These are phyloP conservation scores for Penicillium angulare DNA, from an alignment of 495 filamentous ascomycete genomes.

Conservation along the genomic window DNA sequence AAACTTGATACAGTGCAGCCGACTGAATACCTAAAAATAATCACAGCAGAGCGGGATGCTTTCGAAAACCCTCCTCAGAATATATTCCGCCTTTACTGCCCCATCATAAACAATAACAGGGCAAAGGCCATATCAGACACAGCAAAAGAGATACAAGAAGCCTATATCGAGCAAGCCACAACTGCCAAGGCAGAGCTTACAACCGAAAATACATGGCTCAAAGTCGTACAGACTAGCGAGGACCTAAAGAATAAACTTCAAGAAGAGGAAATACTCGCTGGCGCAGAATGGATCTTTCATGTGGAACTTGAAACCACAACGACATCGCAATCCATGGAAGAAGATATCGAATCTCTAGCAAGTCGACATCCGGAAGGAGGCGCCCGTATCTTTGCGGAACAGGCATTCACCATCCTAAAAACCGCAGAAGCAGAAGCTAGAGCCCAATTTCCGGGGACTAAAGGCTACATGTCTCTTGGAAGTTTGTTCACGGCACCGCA, in stretches of 20 bases:
- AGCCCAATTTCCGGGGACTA: background rate
- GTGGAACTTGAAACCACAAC: background rate
- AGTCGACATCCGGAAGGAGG: conserved; percentile 7
- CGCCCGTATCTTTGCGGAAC: conserved; percentile 2
- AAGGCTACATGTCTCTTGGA: conserved; percentile 2
- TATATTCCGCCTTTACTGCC: conserved; percentile 8
- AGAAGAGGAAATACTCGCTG: conserved; percentile 1
- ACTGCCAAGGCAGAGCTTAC: background rate
- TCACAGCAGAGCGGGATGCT: conserved; percentile 4
- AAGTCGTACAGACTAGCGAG: too few species aligned
- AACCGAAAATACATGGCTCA: conserved; percentile 4
- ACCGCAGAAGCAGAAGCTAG: background rate
- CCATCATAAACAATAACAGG: background rate
- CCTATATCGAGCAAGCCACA: too few species aligned
- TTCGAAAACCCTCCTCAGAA: conserved; percentile 9
- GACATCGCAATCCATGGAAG: background rate
- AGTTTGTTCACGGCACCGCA: conserved; percentile 5
- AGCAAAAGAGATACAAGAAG: background rate
- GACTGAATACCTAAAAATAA: background rate
- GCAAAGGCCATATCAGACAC: background rate
- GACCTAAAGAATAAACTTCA: background rate
- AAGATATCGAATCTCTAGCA: background rate
- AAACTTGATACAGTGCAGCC: too few species aligned
- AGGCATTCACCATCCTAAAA: conserved; percentile 1
- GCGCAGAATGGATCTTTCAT: conserved; percentile 8